phyloP scores from a whole-genome alignment of 352 stramenopile species.

The Phytophthora pisi region DNA sequence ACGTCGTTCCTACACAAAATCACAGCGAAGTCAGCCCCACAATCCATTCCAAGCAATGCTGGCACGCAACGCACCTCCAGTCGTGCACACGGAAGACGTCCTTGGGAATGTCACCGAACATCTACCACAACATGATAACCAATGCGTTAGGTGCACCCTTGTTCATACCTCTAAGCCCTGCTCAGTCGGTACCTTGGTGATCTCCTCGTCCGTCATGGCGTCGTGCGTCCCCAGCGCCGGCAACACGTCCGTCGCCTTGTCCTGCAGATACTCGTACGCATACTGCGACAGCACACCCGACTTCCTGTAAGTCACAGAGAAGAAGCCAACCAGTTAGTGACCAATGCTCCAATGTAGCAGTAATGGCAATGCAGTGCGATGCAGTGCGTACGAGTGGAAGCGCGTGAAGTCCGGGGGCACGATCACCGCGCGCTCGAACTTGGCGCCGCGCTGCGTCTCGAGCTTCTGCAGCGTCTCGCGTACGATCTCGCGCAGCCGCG shows the following conservation, averaged over 20 bases:
- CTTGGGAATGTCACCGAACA: constrained; percentile 93
- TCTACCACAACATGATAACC: constrained; percentile 43
- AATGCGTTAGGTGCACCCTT: neutral
- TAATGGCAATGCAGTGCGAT: neutral
- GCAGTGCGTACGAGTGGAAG: constrained; percentile 90
- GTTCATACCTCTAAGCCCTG: neutral
- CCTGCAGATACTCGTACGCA: constrained; percentile 93
- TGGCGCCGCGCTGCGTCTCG: constrained; percentile 55
- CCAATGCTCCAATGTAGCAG: neutral
- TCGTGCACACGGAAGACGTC: constrained; percentile 94
- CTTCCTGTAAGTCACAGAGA: constrained; percentile 51
- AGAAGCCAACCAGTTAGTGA: constrained; percentile 1
- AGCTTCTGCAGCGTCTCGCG: constrained; percentile 65
- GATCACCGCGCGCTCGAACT: constrained; percentile 83
- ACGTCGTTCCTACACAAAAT: constrained; percentile 91
- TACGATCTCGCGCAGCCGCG: constrained; percentile 66
- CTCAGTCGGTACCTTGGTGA: constrained; percentile 60
- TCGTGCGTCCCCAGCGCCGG: constrained; percentile 96
- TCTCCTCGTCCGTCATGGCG: constrained; percentile 95
- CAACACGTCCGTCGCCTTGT: constrained; percentile 89
- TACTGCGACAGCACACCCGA: constrained; percentile 93
- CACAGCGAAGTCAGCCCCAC: neutral
- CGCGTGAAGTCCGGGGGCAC: constrained; percentile 97
- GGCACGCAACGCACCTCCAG: constrained; percentile 77
- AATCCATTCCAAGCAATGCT: neutral